Percentiles rank a stretch among this genome's conserved stretches.
Evolutionary conservation across 352 stramenopile species (phyloP).

Genomic region (Phytophthora cryptogea): DNA sequence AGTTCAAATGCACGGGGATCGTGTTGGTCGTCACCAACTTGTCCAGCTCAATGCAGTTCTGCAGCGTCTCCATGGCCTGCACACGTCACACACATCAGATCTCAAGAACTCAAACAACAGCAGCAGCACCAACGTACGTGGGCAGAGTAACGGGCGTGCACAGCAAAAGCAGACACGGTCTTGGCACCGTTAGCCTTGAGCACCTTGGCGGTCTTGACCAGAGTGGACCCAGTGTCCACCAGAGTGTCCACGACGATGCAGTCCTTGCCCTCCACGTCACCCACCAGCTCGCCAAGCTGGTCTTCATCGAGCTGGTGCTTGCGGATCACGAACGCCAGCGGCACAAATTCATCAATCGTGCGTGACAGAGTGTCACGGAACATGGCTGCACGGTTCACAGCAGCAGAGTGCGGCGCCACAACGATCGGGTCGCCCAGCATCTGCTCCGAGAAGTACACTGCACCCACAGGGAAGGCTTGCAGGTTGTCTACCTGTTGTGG

Average conservation of each 20-base stretch:
- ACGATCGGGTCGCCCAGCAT: conserved; percentile 70
- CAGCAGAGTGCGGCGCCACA: conserved; percentile 81
- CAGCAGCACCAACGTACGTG: conserved; percentile 45
- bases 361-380: conserved; percentile 84
- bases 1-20: conserved; percentile 56
- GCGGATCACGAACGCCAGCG: conserved; percentile 81
- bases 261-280: conserved; percentile 79
- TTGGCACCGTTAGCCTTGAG: conserved; percentile 79
- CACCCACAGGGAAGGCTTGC: conserved; percentile 82
- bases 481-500: conserved; percentile 75
- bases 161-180: conserved; percentile 81
- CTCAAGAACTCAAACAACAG: background rate
- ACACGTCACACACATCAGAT: background rate
- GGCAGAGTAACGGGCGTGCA: conserved; percentile 84
- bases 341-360: conserved; percentile 79
- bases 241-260: conserved; percentile 89
- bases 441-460: conserved; percentile 88
- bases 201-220: conserved; percentile 83
- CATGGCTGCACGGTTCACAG: conserved; percentile 73
- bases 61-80: conserved; percentile 60
- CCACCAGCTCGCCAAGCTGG: conserved; percentile 73
- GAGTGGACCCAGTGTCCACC: conserved; percentile 83
- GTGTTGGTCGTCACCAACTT: conserved; percentile 88
- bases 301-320: conserved; percentile 83
- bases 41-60: conserved; percentile 78